phyloP scores from a whole-genome alignment of 805 yeast genomes.

The Citeromyces matritensis region DNA sequence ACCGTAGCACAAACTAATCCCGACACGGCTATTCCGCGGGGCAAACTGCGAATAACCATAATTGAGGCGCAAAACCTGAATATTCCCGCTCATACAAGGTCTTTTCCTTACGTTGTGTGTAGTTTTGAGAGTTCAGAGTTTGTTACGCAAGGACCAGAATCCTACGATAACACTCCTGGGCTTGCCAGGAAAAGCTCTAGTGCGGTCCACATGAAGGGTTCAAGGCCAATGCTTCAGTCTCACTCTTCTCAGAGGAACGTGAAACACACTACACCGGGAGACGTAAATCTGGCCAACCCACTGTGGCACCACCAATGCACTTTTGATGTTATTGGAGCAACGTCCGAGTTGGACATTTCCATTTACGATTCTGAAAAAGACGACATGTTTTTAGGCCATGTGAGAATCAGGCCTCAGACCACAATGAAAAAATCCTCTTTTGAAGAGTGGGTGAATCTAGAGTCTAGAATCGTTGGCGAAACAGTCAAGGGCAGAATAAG shows the following conservation, averaged over 20 bases:
- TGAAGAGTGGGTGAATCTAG: slow-evolving; percentile 63
- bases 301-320: slow-evolving; percentile 87
- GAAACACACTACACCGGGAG: slow-evolving; percentile 13
- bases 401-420: slow-evolving; percentile 54
- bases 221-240: slow-evolving; percentile 11
- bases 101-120: slow-evolving; percentile 83
- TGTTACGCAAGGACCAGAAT: slow-evolving; percentile 68
- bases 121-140: slow-evolving; percentile 86
- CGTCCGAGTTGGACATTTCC: slow-evolving; percentile 77
- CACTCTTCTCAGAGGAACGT: too few relatives aligned
- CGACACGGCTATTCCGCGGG: slow-evolving; percentile 40
- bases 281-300: slow-evolving; percentile 25
- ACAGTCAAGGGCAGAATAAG: slow-evolving; percentile 65
- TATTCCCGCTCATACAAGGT: slow-evolving; percentile 29
- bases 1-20: too few relatives aligned
- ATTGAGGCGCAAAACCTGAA: slow-evolving; percentile 63
- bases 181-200: slow-evolving; percentile 29
- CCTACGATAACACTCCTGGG: slow-evolving; percentile 18
- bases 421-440: slow-evolving; percentile 21
- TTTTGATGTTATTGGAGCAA: slow-evolving; percentile 80
- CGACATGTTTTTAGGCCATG: slow-evolving; percentile 80
- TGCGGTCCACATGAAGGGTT: slow-evolving; percentile 17
- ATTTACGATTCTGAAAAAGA: slow-evolving; percentile 75
- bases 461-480: slow-evolving; percentile 64
- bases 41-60: slow-evolving; percentile 70